phyloP scores from a whole-genome alignment of 176 grass and related monocot genomes.

The Hordeum vulgare region MorexV3_pseudomolecules_assembly NC_058520.1:132670-133169 shows the following conservation, averaged over 20 bases:
- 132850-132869: neutral
- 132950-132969: too few species aligned
- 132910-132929: too few species aligned
- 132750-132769: too few species aligned
- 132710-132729: too few species aligned
- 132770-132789: too few species aligned
- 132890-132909: neutral
- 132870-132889: too few species aligned
- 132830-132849: neutral
- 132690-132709: too few species aligned
- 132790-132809: neutral
- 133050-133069: slow-evolving; percentile 46
- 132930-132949: too few species aligned
- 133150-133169: slow-evolving; percentile 71
- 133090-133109: slow-evolving; percentile 81
- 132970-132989: neutral
- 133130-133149: slow-evolving; percentile 77
- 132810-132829: neutral
- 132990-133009: neutral
- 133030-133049: slow-evolving; percentile 45
- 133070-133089: slow-evolving; percentile 71
- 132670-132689: too few species aligned
- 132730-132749: too few species aligned
- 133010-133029: slow-evolving; percentile 1
- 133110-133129: slow-evolving; percentile 57